phyloP scores from a whole-genome alignment of 495 filamentous ascomycete species.

The Niebla homalea region DNA sequence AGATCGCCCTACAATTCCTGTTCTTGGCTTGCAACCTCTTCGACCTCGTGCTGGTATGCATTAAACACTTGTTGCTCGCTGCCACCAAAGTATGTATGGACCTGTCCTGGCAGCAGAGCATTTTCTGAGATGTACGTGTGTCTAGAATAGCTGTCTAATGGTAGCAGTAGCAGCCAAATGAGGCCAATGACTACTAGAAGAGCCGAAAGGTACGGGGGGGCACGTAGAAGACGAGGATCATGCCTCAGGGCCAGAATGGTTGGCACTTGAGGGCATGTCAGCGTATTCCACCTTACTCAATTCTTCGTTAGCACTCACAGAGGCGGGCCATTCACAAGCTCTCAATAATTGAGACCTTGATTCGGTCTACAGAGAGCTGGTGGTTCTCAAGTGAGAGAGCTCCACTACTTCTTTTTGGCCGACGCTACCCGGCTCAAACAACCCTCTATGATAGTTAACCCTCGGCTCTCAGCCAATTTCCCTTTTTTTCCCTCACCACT shows the following conservation, averaged over 20 bases:
- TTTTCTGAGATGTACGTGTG: constrained; percentile 96
- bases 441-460: too few species aligned
- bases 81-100: constrained; percentile 93
- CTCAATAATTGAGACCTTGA: too few species aligned
- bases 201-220: constrained; percentile 72
- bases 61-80: constrained; percentile 92
- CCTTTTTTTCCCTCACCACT: too few species aligned
- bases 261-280: constrained; percentile 10
- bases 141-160: constrained; percentile 82
- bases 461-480: too few species aligned
- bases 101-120: constrained; percentile 86
- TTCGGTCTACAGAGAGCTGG: too few species aligned
- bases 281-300: too few species aligned
- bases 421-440: too few species aligned
- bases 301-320: too few species aligned
- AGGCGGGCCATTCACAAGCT: too few species aligned
- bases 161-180: constrained; percentile 87
- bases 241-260: constrained; percentile 35
- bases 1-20: constrained; percentile 30
- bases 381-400: too few species aligned
- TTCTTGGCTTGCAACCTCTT: constrained; percentile 40
- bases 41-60: constrained; percentile 77
- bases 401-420: too few species aligned
- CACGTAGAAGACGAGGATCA: constrained; percentile 55
- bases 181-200: constrained; percentile 80